A percentile compares a stretch with the other conserved stretches of the same genome.
These are phyloP conservation scores for Chaetomium tenue DNA, from an alignment of 495 filamentous ascomycete genomes.

Conservation along the genomic window DNA sequence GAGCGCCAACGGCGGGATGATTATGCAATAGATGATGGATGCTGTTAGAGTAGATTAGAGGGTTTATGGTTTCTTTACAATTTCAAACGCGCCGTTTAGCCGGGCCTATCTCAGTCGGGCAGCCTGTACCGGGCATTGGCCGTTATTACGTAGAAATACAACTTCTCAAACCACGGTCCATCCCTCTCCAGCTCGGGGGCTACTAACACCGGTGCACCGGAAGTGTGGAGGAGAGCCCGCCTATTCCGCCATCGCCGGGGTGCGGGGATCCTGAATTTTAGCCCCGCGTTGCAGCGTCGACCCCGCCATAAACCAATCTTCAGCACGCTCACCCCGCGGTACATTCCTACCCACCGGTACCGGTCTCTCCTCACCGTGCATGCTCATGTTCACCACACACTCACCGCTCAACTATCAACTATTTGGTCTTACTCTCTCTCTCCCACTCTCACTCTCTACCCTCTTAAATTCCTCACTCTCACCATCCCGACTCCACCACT, in stretches of 20 bases:
- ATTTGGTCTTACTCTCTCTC: no score
- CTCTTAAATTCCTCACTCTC: not conserved
- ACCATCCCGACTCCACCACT: not conserved
- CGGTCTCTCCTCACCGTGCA: not conserved
- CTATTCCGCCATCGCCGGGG: not conserved
- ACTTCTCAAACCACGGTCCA: no score
- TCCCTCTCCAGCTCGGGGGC: no score
- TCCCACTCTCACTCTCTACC: not conserved
- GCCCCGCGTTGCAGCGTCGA: conserved; percentile 16
- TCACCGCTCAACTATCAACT: not conserved
- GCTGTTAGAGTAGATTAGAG: not conserved
- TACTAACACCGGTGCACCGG: no score
- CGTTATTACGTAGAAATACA: no score
- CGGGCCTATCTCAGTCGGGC: no score
- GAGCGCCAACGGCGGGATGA: conserved; percentile 84
- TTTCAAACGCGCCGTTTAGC: no score
- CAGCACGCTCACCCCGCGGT: conserved; percentile 1
- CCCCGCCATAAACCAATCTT: conserved; percentile 12
- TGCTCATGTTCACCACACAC: not conserved
- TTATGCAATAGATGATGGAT: conserved; percentile 40
- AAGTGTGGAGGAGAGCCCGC: no score
- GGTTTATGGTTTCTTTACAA: no score
- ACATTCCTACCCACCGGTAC: no score
- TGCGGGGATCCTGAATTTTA: conserved; percentile 19
- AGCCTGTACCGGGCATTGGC: no score